phyloP scores from a whole-genome alignment of 2,329 filamentous ascomycete genomes.

The Coniochaeta ligniaria region DNA sequence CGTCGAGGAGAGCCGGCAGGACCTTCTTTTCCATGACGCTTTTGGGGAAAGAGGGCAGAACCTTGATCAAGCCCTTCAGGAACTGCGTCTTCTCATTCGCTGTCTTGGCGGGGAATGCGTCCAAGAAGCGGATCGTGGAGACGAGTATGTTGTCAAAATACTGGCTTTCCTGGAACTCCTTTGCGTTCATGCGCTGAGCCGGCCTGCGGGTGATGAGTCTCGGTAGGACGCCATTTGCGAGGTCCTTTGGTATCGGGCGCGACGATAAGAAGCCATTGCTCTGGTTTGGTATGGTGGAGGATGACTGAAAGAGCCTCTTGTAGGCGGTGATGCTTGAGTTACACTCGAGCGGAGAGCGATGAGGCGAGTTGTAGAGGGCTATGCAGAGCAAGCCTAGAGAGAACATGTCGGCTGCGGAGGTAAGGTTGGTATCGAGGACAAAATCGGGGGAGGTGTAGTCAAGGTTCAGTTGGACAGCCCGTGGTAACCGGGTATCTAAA shows the following conservation, averaged over 20 bases:
- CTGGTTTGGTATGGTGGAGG: constrained; percentile 69
- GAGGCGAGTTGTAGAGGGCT: constrained; percentile 90
- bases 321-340: constrained; percentile 78
- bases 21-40: constrained; percentile 94
- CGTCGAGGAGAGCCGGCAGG: constrained; percentile 79
- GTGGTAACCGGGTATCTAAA: constrained; percentile 75
- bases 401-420: constrained; percentile 83
- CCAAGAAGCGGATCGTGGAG: constrained; percentile 91
- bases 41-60: constrained; percentile 86
- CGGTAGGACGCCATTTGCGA: constrained; percentile 70
- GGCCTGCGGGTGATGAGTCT: constrained; percentile 81
- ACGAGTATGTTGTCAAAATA: constrained; percentile 98
- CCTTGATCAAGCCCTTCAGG: constrained; percentile 78
- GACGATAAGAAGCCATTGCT: constrained; percentile 82
- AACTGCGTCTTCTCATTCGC: constrained; percentile 86
- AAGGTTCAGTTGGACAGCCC: constrained; percentile 77
- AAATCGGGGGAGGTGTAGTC: constrained; percentile 96
- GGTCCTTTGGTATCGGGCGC: constrained; percentile 69
- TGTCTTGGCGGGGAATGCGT: constrained; percentile 86
- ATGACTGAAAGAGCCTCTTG: constrained; percentile 73
- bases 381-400: constrained; percentile 84
- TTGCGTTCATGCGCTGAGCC: constrained; percentile 78
- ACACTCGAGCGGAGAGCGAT: constrained; percentile 76
- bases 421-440: constrained; percentile 83
- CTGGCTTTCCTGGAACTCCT: constrained; percentile 88